These are phyloP conservation scores for Microdochium nivale DNA, from an alignment of 2,329 filamentous ascomycete species.

Conservation along the genomic window DNA sequence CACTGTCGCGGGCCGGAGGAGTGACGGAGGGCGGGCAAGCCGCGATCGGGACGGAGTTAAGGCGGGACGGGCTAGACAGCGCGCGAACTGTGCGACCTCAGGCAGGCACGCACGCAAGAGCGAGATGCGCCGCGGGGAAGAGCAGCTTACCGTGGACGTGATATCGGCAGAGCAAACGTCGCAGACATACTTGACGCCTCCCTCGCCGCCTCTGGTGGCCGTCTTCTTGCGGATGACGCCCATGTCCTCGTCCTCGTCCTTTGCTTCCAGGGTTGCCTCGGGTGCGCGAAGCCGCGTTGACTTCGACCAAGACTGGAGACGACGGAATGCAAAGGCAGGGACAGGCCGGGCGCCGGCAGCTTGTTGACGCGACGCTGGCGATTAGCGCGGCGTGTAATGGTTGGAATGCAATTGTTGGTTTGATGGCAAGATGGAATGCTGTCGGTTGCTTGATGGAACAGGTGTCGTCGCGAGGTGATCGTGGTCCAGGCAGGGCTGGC, in stretches of 20 bases:
- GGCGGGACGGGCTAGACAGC: not conserved
- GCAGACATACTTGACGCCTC: slow-evolving; percentile 91
- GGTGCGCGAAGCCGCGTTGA: not conserved
- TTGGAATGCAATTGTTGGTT: not conserved
- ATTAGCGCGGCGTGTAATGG: not conserved
- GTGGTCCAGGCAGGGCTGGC: not conserved
- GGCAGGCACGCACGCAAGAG: slow-evolving; percentile 5
- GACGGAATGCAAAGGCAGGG: not conserved
- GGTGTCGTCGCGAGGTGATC: not conserved
- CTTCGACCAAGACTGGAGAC: not conserved
- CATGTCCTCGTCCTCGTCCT: slow-evolving; percentile 43
- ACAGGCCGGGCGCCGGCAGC: not conserved
- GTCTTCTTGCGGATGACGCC: slow-evolving; percentile 96
- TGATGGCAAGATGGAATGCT: not conserved
- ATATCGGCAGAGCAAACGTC: slow-evolving; percentile 96
- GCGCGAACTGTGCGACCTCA: not conserved
- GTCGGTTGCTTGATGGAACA: not conserved
- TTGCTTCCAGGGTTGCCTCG: not conserved
- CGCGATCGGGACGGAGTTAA: not conserved
- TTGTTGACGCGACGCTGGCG: not conserved
- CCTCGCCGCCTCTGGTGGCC: slow-evolving; percentile 74
- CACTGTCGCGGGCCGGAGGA: slow-evolving; percentile 1
- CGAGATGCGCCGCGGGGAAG: slow-evolving; percentile 3
- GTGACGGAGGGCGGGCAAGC: not conserved
- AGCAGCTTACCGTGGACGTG: slow-evolving; percentile 73